These are phyloP conservation scores for Lipomyces kockii DNA, from an alignment of 805 yeast species.

Conservation along the genomic window DNA sequence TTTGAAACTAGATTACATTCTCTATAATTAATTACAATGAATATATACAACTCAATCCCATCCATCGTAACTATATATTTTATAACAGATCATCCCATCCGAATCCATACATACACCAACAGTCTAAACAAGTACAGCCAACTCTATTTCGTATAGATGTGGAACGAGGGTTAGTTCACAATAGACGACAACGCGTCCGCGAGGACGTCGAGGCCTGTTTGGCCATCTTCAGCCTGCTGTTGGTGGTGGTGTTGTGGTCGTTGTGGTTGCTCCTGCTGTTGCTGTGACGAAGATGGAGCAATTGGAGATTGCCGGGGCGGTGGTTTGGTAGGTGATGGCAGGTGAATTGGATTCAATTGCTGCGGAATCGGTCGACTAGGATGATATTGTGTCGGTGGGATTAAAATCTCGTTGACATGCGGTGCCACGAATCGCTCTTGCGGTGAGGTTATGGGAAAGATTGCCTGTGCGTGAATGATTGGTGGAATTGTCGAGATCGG, in stretches of 20 bases:
- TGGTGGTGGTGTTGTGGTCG: conserved; percentile 1
- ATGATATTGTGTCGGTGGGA: background rate
- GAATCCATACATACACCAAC: background rate
- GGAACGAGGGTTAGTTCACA: background rate
- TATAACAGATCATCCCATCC: background rate
- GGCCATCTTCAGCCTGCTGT: conserved; percentile 3
- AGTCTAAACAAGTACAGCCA: background rate
- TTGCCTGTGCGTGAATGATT: background rate
- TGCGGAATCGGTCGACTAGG: background rate
- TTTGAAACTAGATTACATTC: background rate
- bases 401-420: background rate
- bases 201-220: conserved; percentile 22
- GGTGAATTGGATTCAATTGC: background rate
- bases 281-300: conserved; percentile 2
- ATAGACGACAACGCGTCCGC: conserved; percentile 23
- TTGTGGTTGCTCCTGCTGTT: conserved; percentile 7
- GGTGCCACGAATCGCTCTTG: background rate
- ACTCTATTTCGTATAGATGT: background rate
- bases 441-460: background rate
- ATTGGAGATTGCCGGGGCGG: background rate
- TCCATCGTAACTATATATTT: background rate
- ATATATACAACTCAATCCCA: background rate
- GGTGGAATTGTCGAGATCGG: background rate
- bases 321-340: background rate
- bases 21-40: background rate